A percentile compares a stretch with the other conserved stretches of the same genome.
These are phyloP conservation scores for Circinella umbellata DNA, from an alignment of 371 early-diverging fungal genomes.

Conservation along the genomic window DNA sequence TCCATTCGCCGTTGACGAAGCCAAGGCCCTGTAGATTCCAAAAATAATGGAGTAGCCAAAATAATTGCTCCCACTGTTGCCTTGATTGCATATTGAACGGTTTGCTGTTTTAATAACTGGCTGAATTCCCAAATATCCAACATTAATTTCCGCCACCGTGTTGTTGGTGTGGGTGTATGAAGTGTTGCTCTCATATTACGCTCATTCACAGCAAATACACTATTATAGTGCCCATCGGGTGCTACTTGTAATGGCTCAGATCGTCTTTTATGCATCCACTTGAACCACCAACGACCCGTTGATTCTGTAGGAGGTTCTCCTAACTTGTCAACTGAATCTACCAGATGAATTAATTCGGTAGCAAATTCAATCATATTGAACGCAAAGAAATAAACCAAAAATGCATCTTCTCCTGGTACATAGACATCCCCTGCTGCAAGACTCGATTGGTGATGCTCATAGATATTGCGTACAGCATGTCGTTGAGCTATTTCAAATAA, in stretches of 20 bases:
- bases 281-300: conserved; percentile 3
- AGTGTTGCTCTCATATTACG: conserved; percentile 60
- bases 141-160: conserved; percentile 53
- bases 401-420: conserved; percentile 66
- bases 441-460: conserved; percentile 16
- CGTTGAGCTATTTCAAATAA: conserved; percentile 49
- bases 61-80: conserved; percentile 64
- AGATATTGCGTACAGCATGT: conserved; percentile 38
- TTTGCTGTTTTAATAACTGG: conserved; percentile 64
- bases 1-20: conserved; percentile 76
- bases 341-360: conserved; percentile 59
- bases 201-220: conserved; percentile 31
- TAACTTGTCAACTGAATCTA: conserved; percentile 37
- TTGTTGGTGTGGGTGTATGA: conserved; percentile 72
- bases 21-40: conserved; percentile 57
- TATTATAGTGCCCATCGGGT: background rate
- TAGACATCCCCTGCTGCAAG: background rate
- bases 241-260: background rate
- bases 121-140: conserved; percentile 62
- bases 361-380: conserved; percentile 79
- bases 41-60: conserved; percentile 70
- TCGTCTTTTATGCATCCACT: background rate
- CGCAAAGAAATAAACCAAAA: conserved; percentile 77
- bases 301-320: background rate
- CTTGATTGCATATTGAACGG: conserved; percentile 76